Percentiles rank a stretch among this genome's conserved stretches.
Conservation (phyloP, 768 basidiomycete genomes). For the Boletus sp. region DNA sequence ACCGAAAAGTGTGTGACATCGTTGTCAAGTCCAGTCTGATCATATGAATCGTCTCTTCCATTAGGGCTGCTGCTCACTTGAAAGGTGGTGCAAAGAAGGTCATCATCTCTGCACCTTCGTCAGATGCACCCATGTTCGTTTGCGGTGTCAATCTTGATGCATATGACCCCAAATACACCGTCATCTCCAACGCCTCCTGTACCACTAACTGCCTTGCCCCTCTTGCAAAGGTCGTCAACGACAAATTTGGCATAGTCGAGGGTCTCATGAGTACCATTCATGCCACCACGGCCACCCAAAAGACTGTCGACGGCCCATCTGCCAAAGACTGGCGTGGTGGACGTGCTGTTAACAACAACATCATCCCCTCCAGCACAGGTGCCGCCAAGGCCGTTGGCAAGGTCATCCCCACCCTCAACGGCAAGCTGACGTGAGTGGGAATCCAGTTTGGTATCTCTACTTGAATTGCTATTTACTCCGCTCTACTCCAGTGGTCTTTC, state of each 20-base stretch:
- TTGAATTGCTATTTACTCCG: slow-evolving; percentile 3
- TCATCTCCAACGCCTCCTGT: slow-evolving; percentile 99
- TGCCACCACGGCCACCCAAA: slow-evolving; percentile 93
- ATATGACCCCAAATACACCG: slow-evolving; percentile 85
- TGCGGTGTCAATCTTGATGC: slow-evolving; percentile 92
- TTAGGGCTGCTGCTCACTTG: slow-evolving; percentile 83
- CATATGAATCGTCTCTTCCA: neutral
- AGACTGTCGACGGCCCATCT: slow-evolving; percentile 93
- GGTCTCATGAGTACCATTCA: slow-evolving; percentile 99
- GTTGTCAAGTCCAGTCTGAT: neutral
- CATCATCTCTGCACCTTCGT: slow-evolving; percentile 98
- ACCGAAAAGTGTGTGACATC: slow-evolving; percentile 63
- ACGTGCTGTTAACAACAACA: slow-evolving; percentile 95
- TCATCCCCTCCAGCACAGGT: slow-evolving; percentile 98
- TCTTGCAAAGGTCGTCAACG: slow-evolving; percentile 95
- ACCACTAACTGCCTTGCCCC: slow-evolving; percentile 99
- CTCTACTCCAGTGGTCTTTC: slow-evolving; percentile 64
- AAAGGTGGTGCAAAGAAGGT: slow-evolving; percentile 99
- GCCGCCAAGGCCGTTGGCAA: slow-evolving; percentile 99
- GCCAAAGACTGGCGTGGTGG: slow-evolving; percentile 97
- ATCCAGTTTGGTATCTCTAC: neutral
- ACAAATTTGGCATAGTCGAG: slow-evolving; percentile 95
- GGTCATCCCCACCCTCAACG: slow-evolving; percentile 94
- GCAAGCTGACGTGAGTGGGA: slow-evolving; percentile 89
- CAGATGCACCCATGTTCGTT: slow-evolving; percentile 94